Evolutionary conservation across 2,329 filamentous ascomycete species (phyloP), one percentile per base, ranked within the genome.

Genomic region (Periconia digitata): DNA sequence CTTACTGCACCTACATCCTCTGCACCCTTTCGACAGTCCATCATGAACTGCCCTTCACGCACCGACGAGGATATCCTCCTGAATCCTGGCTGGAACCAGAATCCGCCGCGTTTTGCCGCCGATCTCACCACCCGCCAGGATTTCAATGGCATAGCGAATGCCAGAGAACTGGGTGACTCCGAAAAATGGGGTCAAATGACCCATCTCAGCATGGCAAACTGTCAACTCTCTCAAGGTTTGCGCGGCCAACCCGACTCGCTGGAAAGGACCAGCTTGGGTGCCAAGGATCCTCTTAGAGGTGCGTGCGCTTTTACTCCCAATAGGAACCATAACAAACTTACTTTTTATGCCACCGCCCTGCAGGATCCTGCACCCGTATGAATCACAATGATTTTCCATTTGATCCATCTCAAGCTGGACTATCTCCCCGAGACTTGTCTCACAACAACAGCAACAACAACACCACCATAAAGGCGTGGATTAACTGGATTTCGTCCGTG

Each of bases 11-110:
- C n/a, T n/a, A n/a, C n/a, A n/a, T n/a, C n/a, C n/a, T 32, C 8
- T 10, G 4, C 10, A 32, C 27, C 10, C 3, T 15, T 32, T 32
- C 10, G 24, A 27, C 13, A 27, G 13, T 13, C 22, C 37, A 13
- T 15, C 37, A 67, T 67, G 64, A 67, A 66, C 35, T 66, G 63
- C 46, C 64, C 64, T 20, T 66, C 64, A 20, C 62, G 56, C 35
- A 64, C 50, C 22, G 58, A 66, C 44, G 60, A 66, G 6, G 27
- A 32, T 10, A 56, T 63, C 29, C 35, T 60, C 32, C 46, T 63
- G 16, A 49, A 63, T 38, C 63, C 63, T 5, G 60, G 51, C 45
- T 67, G 62, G 62, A 67, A 67, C 29, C 63, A 67, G 40, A 65
- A 53, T 27, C 63, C 64, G 21, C 64, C 63, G 27, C 52, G 46